Percentiles rank a stretch among this genome's conserved stretches.
phyloP scores from a whole-genome alignment of 331 rosid species.

The Telfairia occidentalis region DNA sequence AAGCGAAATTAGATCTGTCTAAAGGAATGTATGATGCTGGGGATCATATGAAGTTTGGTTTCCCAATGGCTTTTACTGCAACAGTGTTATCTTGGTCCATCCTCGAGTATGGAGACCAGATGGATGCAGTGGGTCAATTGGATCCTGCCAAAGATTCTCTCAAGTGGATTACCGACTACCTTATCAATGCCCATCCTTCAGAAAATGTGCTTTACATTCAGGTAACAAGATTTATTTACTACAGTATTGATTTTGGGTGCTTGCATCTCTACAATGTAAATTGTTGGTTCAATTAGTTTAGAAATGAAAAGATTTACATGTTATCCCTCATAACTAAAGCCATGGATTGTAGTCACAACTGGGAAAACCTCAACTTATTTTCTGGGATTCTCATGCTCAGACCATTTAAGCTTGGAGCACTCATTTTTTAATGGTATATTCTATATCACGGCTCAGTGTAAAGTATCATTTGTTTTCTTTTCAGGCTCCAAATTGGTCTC shows the following conservation, averaged over 20 bases:
- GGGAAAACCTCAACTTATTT: not conserved
- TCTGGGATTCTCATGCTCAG: not conserved
- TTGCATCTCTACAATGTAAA: not conserved
- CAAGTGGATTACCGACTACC: slow-evolving; percentile 92
- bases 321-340: not conserved
- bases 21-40: slow-evolving; percentile 98
- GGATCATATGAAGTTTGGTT: slow-evolving; percentile 87
- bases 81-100: slow-evolving; percentile 86
- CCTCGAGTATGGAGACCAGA: slow-evolving; percentile 88
- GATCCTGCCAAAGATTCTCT: slow-evolving; percentile 54
- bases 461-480: not conserved
- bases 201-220: slow-evolving; percentile 81
- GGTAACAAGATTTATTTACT: slow-evolving; percentile 27
- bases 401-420: not conserved
- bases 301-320: not conserved
- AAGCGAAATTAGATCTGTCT: slow-evolving; percentile 56
- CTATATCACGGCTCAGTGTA: not conserved
- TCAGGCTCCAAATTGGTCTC: not conserved
- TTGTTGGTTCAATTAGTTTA: not conserved
- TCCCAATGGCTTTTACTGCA: slow-evolving; percentile 92
- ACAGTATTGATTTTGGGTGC: not conserved
- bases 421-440: not conserved
- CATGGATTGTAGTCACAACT: not conserved
- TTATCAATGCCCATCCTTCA: slow-evolving; percentile 60
- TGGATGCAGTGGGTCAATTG: slow-evolving; percentile 66